Evolutionary conservation across 371 early-diverging fungal species (phyloP).

Genomic region (Smittium mucronatum): DNA sequence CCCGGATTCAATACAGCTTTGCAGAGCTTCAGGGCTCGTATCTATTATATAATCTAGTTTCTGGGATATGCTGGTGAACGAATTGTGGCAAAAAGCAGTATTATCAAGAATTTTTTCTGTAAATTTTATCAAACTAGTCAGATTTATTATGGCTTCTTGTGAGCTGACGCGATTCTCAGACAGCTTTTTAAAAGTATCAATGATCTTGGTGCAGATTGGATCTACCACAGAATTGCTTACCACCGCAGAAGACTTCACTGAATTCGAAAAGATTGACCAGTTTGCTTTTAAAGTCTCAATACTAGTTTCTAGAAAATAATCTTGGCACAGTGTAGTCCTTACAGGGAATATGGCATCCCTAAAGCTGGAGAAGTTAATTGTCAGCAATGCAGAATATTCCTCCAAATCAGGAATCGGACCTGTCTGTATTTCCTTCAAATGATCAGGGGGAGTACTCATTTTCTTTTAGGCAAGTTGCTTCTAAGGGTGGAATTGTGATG

Average conservation of each 20-base stretch:
- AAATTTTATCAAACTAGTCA: background rate
- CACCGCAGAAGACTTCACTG: background rate
- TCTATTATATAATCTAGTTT: background rate
- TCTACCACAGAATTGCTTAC: constrained; percentile 1
- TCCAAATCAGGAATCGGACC: constrained; percentile 1
- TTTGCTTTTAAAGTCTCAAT: background rate
- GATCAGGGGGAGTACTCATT: background rate
- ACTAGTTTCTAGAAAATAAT: constrained; percentile 8
- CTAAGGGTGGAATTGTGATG: too few relatives aligned
- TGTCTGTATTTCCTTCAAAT: background rate
- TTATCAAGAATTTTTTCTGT: background rate
- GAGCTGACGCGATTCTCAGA: constrained; percentile 2
- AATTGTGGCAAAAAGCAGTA: background rate
- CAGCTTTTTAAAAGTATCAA: background rate
- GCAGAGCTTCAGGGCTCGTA: background rate
- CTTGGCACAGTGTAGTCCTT: background rate
- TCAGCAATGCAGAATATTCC: background rate
- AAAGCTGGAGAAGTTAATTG: background rate
- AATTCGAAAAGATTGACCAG: background rate
- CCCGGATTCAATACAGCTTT: background rate
- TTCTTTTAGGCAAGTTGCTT: too few relatives aligned
- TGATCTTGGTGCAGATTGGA: constrained; percentile 1
- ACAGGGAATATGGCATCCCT: constrained; percentile 9
- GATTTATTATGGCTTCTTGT: constrained; percentile 5
- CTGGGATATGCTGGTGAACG: background rate